phyloP scores from a whole-genome alignment of 805 yeast species.

The Teunomyces gatunensis region DNA sequence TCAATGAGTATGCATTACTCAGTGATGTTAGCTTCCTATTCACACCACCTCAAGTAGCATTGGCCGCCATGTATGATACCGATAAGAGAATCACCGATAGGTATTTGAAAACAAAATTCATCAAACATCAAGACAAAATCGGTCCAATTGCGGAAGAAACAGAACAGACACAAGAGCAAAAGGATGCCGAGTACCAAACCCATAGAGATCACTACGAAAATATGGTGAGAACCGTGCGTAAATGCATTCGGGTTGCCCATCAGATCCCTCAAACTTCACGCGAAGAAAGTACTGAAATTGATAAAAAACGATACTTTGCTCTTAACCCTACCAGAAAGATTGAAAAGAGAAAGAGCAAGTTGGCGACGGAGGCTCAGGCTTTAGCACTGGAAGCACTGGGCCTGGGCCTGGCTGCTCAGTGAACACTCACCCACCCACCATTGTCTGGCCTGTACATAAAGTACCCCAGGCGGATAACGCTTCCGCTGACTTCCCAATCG shows the following conservation, averaged over 20 bases:
- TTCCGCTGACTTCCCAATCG: neutral
- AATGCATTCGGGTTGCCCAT: constrained; percentile 49
- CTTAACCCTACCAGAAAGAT: constrained; percentile 55
- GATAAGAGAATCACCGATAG: constrained; percentile 63
- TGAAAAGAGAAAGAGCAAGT: constrained; percentile 40
- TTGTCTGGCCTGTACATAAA: neutral
- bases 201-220: constrained; percentile 38
- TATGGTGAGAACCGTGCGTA: constrained; percentile 43
- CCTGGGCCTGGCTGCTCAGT: no score
- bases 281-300: constrained; percentile 62
- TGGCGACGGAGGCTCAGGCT: constrained; percentile 6
- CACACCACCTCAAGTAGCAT: constrained; percentile 95
- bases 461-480: neutral
- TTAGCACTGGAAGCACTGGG: neutral
- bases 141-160: constrained; percentile 2
- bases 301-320: constrained; percentile 61
- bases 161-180: constrained; percentile 12
- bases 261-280: constrained; percentile 45
- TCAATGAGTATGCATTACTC: constrained; percentile 61
- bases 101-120: constrained; percentile 65
- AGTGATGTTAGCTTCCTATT: constrained; percentile 75
- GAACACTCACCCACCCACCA: no score
- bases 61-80: constrained; percentile 73
- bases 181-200: constrained; percentile 8
- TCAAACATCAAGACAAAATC: constrained; percentile 8